A percentile compares a stretch with the other conserved stretches of the same genome.
Evolutionary conservation across 768 basidiomycete species (phyloP).

Genomic region (Trametes sanguinea): DNA sequence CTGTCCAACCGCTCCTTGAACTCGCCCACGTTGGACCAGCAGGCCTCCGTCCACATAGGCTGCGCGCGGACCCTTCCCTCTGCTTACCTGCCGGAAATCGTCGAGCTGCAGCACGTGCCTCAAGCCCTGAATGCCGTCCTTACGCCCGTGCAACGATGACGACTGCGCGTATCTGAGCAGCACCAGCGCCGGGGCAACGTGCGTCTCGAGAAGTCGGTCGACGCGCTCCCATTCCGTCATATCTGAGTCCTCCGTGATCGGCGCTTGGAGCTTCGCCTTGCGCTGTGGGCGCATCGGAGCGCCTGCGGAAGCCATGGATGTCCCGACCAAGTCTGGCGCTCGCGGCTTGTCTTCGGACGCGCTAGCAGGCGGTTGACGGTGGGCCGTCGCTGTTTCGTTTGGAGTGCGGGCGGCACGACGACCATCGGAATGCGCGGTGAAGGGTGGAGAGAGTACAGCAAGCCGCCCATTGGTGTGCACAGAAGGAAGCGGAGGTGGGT

Average conservation of each 20-base stretch:
- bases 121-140: not conserved
- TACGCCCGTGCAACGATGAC: not conserved
- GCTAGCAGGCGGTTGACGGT: no score
- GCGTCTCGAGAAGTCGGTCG: constrained; percentile 20
- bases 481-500: no score
- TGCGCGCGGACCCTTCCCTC: constrained; percentile 17
- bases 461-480: no score
- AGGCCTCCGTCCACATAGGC: constrained; percentile 8
- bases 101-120: constrained; percentile 4
- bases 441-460: no score
- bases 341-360: no score
- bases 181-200: constrained; percentile 13
- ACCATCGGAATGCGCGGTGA: not conserved
- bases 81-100: constrained; percentile 1
- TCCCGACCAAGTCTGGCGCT: not conserved
- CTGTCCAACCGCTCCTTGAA: constrained; percentile 24
- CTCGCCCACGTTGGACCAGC: constrained; percentile 23
- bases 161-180: constrained; percentile 9
- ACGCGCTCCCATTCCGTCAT: constrained; percentile 12
- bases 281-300: not conserved
- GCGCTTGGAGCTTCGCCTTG: not conserved
- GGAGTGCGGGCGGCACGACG: not conserved
- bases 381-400: no score
- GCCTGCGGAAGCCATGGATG: not conserved
- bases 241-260: constrained; percentile 8